Conservation (phyloP, 768 basidiomycete genomes). For the Kwoniella botswanensis region DNA sequence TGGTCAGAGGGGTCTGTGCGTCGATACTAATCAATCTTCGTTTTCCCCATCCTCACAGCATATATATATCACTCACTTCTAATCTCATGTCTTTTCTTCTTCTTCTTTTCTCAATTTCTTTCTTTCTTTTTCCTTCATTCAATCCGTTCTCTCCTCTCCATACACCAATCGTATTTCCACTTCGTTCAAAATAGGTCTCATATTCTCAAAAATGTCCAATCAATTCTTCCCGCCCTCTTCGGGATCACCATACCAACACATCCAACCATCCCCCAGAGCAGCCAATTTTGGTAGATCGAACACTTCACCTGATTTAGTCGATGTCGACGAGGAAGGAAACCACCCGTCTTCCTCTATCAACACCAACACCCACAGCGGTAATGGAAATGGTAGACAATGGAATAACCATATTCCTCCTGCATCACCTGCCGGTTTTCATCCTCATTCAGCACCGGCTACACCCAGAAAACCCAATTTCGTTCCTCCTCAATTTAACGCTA, state of each 20-base stretch:
- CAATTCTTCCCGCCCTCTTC: background rate
- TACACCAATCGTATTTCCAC: background rate
- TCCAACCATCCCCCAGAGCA: background rate
- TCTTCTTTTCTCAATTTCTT: background rate
- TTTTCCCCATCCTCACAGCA: background rate
- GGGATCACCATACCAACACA: background rate
- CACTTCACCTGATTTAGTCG: background rate
- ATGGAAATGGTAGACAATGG: background rate
- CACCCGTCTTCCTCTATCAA: background rate
- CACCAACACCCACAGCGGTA: background rate
- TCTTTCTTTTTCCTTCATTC: background rate
- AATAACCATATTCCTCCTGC: background rate
- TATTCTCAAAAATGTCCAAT: slow-evolving; percentile 1
- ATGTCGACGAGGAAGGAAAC: background rate
- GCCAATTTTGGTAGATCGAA: background rate
- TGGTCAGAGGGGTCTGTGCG: too few species aligned
- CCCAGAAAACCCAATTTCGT: background rate
- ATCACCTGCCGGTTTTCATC: too few species aligned
- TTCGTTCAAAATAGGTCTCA: background rate
- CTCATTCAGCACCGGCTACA: background rate
- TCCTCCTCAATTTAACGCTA: background rate
- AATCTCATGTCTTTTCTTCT: background rate
- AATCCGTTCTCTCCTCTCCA: background rate
- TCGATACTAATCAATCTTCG: too few species aligned
- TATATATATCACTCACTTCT: background rate